Conservation (phyloP, 2,329 filamentous ascomycete genomes). For the Fusarium oligoseptatum region DNA sequence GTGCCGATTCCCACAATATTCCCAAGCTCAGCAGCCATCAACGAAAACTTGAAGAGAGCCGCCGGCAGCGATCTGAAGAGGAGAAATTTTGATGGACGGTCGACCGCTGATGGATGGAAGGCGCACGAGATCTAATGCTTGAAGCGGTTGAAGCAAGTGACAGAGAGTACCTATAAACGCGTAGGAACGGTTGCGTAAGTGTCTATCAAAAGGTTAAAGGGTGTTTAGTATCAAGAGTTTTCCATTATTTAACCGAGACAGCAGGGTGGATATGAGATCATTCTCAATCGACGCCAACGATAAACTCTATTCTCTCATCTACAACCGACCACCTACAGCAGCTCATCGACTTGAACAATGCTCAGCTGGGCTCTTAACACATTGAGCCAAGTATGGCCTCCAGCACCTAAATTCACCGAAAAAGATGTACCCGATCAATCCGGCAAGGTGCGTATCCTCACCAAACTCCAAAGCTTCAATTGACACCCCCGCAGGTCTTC, state of each 20-base stretch:
- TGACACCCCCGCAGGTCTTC: slow-evolving; percentile 53
- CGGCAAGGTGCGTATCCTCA: neutral
- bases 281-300: neutral
- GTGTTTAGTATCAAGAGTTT: neutral
- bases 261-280: neutral
- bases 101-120: neutral
- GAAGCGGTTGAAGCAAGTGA: neutral
- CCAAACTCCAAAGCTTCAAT: neutral
- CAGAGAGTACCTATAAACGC: neutral
- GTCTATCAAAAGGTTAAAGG: neutral
- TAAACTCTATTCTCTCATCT: neutral
- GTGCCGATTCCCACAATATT: too few relatives aligned
- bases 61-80: too few relatives aligned
- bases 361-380: neutral
- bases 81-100: too few relatives aligned
- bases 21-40: too few relatives aligned
- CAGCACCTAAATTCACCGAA: neutral
- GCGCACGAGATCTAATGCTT: neutral
- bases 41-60: too few relatives aligned
- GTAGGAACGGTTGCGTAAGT: neutral
- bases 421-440: neutral
- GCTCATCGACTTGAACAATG: neutral
- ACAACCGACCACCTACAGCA: neutral
- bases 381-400: neutral
- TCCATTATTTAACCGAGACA: neutral